These are phyloP conservation scores for Wickerhamiella spandovensis DNA, from an alignment of 805 yeast genomes.

Conservation along the genomic window DNA sequence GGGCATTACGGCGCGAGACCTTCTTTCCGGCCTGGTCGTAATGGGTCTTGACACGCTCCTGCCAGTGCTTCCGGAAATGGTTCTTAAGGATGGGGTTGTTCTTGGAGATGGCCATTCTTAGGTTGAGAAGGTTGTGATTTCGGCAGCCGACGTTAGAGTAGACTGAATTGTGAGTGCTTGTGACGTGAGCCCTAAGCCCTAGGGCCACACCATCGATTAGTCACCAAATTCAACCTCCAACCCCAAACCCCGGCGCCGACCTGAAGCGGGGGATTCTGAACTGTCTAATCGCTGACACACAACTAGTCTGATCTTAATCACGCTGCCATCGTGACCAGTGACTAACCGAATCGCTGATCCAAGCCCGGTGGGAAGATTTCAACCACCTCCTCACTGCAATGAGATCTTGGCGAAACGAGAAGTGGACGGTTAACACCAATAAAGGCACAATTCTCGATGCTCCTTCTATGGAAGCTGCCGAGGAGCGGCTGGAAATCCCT, in stretches of 20 bases:
- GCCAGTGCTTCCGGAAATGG: slow-evolving; percentile 99
- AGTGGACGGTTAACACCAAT: slow-evolving; percentile 61
- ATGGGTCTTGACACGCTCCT: slow-evolving; percentile 98
- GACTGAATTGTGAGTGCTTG: slow-evolving; percentile 3
- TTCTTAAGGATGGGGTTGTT: slow-evolving; percentile 97
- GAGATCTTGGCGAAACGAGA: slow-evolving; percentile 11
- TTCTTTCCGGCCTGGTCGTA: slow-evolving; percentile 99
- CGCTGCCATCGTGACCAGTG: neutral
- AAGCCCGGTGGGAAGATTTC: neutral
- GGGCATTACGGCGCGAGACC: slow-evolving; percentile 89
- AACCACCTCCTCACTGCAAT: neutral
- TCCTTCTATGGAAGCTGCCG: slow-evolving; percentile 57
- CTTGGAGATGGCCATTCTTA: slow-evolving; percentile 78
- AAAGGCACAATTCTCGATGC: slow-evolving; percentile 69
- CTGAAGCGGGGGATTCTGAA: too few relatives aligned
- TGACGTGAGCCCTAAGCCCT: slow-evolving; percentile 8
- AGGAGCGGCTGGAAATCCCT: slow-evolving; percentile 53
- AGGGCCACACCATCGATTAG: neutral
- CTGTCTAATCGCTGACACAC: too few relatives aligned
- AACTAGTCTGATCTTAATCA: neutral
- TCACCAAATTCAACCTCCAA: neutral
- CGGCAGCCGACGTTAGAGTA: neutral
- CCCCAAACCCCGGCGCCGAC: too few relatives aligned
- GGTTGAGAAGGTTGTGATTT: slow-evolving; percentile 2
- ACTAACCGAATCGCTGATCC: neutral